These are phyloP conservation scores for Rhizophora apiculata DNA, from an alignment of 345 rosid species.

Conservation along the genomic window DNA sequence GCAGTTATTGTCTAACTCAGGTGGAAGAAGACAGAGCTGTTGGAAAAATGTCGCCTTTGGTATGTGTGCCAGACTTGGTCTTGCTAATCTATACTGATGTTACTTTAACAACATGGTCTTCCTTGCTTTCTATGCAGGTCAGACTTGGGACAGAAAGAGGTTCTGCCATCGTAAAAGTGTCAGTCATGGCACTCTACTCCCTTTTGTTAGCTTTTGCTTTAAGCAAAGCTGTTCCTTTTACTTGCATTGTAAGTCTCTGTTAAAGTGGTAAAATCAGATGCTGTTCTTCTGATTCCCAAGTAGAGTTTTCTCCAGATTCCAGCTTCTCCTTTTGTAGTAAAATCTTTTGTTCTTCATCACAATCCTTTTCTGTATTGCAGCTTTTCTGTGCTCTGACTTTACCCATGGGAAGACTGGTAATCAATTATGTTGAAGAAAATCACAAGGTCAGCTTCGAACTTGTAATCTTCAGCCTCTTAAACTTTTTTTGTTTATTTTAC, in stretches of 20 bases:
- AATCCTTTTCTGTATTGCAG: slow-evolving; percentile 37
- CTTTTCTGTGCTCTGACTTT: slow-evolving; percentile 62
- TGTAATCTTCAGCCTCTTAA: background rate
- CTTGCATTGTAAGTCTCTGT: slow-evolving; percentile 59
- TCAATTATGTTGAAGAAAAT: slow-evolving; percentile 64
- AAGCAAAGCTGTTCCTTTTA: slow-evolving; percentile 50
- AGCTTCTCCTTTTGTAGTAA: background rate
- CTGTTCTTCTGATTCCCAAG: background rate
- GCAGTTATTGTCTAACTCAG: slow-evolving; percentile 30
- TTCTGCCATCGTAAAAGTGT: slow-evolving; percentile 47
- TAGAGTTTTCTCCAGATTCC: background rate
- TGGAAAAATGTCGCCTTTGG: slow-evolving; percentile 86
- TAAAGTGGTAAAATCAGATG: background rate
- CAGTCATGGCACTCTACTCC: slow-evolving; percentile 42
- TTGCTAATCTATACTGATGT: background rate
- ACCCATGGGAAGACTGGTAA: slow-evolving; percentile 63
- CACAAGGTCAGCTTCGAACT: slow-evolving; percentile 50
- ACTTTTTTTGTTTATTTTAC: too few relatives aligned
- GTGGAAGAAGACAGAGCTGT: slow-evolving; percentile 69
- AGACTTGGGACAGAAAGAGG: slow-evolving; percentile 70
- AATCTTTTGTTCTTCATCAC: background rate
- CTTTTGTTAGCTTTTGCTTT: slow-evolving; percentile 50
- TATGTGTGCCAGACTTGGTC: slow-evolving; percentile 17
- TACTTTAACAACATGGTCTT: background rate
- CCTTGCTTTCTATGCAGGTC: slow-evolving; percentile 41